These are phyloP conservation scores for Plasmodium sp. DNA, from an alignment of 169 alveolate species.

Conservation along the genomic window DNA sequence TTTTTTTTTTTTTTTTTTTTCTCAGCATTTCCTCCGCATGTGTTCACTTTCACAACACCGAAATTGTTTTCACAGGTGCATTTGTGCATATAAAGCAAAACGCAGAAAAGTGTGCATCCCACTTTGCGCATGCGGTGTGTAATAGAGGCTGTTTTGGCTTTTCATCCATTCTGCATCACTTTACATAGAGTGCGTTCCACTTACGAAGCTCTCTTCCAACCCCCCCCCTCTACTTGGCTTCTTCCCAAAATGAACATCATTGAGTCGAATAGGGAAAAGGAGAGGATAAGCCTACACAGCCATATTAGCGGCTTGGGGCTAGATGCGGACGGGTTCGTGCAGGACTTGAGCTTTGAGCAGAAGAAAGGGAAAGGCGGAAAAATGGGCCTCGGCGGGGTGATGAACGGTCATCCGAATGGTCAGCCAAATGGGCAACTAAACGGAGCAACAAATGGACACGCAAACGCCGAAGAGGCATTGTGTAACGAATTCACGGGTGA, in stretches of 20 bases:
- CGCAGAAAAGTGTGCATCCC: neutral
- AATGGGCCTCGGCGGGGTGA: neutral
- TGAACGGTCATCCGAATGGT: neutral
- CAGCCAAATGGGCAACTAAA: neutral
- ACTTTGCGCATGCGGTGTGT: neutral
- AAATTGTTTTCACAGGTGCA: neutral
- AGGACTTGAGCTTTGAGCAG: conserved; percentile 20
- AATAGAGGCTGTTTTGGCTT: neutral
- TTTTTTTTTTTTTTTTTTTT: neutral
- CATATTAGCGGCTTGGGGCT: conserved; percentile 99
- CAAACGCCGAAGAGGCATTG: neutral
- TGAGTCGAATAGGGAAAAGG: conserved; percentile 73
- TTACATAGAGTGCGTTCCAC: neutral
- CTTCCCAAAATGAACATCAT: conserved; percentile 45
- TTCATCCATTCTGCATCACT: neutral
- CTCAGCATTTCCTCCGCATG: neutral
- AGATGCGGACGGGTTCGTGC: conserved; percentile 85
- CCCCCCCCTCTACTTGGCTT: neutral
- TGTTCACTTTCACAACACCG: neutral
- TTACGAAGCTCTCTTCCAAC: neutral
- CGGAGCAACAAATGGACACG: neutral
- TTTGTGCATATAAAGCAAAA: neutral
- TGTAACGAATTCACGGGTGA: neutral
- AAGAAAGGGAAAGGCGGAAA: neutral
- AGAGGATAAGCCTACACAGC: conserved; percentile 98